Evolutionary conservation across 1,284 basidiomycete genomes (phyloP), one percentile per base, ranked within the genome.

Genomic region (Kalmanozyma brasiliensis): DNA sequence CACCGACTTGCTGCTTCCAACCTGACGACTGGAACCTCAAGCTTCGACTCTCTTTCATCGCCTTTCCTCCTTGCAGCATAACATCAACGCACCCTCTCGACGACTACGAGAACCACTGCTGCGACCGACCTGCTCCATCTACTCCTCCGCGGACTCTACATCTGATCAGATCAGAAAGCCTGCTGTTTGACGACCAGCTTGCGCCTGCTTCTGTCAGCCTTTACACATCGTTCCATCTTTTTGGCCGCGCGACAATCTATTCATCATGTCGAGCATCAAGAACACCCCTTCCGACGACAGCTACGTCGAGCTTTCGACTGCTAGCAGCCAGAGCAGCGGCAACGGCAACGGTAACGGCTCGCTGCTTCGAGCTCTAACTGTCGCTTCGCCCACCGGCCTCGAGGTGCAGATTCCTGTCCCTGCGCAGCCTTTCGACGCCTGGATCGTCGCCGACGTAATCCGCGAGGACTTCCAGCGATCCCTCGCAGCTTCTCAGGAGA

Each of bases 391-490:
- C 19, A 33, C 62, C 20, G 55, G 58, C 22, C 19, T 65, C 48
- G 67, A 74, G 57, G 72, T 78, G 14, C 66, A 67, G 43, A 67
- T 78, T 35, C 69, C 76, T 33, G 66, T 78, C 5, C 68, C 76
- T 34, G 49, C 70, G 29, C 53, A 66, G 48, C 76, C 76, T 23
- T 75, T 73, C 49, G 74, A 74, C 37, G 72, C 74, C n/a, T 78
- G 76, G 76, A 73, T 78, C 41, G 67, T 63, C 10, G 74, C 72
- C 38, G 71, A 77, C 17, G 72, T 76, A 9, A 59, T 77, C n/a
- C 59, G 74, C 37, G 76, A 78, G 40, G 72, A 78, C 32, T 78
- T 78, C 52, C 67, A 70, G 48, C 68, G 76, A 17, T 56, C 57
- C 38, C 62, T 76, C 29, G 61, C 69, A 59, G 73, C 41, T 72